Conservation (phyloP, 495 filamentous ascomycete species). For the Penicillium coffeae region DNA sequence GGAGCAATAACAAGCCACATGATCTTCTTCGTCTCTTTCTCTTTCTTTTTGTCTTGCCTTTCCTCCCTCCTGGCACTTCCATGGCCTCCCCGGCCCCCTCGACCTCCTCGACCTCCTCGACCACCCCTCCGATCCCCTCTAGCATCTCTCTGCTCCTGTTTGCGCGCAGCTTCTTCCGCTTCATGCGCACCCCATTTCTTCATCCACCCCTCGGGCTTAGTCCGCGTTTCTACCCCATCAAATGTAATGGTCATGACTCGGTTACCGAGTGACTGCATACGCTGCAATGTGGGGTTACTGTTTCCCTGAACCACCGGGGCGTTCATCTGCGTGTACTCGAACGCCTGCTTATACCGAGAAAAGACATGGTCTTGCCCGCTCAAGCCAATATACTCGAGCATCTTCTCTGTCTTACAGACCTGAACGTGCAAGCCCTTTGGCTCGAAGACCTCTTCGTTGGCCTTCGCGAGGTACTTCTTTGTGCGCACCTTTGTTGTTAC, state of each 20-base stretch:
- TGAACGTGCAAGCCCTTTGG: constrained; percentile 19
- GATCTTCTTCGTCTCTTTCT: constrained; percentile 14
- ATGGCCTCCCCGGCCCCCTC: no score
- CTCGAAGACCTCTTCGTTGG: constrained; percentile 19
- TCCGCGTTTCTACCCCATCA: not conserved
- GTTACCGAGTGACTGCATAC: not conserved
- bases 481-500: constrained; percentile 16
- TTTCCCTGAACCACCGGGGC: no score
- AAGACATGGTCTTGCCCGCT: constrained; percentile 1
- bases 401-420: constrained; percentile 19
- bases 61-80: not conserved
- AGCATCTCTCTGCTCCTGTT: not conserved
- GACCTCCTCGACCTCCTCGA: no score
- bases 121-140: not conserved
- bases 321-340: not conserved
- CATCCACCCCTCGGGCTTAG: not conserved
- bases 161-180: not conserved
- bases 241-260: not conserved
- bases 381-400: constrained; percentile 15
- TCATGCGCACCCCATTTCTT: not conserved
- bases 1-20: constrained; percentile 14
- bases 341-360: not conserved
- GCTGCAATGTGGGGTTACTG: not conserved
- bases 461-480: constrained; percentile 16
- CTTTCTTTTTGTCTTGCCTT: not conserved